Evolutionary conservation across 2,329 filamentous ascomycete species (phyloP).

Genomic region (Hypomyces rosellus): DNA sequence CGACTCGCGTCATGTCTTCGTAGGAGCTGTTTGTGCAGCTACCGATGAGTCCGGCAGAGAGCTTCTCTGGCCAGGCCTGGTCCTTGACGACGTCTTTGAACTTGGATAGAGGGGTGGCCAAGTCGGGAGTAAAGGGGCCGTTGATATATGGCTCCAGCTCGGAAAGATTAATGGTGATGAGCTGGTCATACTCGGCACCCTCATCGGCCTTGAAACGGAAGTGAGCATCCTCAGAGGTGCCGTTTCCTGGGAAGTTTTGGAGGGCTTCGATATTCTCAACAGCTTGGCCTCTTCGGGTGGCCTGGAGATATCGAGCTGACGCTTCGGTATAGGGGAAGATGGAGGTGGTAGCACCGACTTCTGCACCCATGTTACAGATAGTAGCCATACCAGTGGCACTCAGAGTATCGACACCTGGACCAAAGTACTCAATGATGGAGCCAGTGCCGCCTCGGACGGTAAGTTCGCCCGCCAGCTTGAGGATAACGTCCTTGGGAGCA

Average conservation of each 20-base stretch:
- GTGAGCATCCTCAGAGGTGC: slow-evolving; percentile 38
- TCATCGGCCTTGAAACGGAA: slow-evolving; percentile 71
- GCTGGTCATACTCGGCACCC: slow-evolving; percentile 79
- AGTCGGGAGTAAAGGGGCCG: slow-evolving; percentile 91
- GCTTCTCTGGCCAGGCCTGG: slow-evolving; percentile 83
- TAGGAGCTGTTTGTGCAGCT: slow-evolving; percentile 99
- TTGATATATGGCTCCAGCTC: slow-evolving; percentile 93
- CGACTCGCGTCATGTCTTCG: slow-evolving; percentile 94
- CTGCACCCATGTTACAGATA: slow-evolving; percentile 80
- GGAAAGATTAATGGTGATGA: slow-evolving; percentile 86
- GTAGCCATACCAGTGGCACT: slow-evolving; percentile 94
- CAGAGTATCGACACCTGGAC: slow-evolving; percentile 79
- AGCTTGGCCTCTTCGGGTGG: slow-evolving; percentile 64
- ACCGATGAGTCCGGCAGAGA: slow-evolving; percentile 90
- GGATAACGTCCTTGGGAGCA: slow-evolving; percentile 90
- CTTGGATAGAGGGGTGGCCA: slow-evolving; percentile 84
- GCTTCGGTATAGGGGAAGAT: slow-evolving; percentile 87
- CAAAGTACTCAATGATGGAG: slow-evolving; percentile 90
- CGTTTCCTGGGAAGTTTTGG: slow-evolving; percentile 44
- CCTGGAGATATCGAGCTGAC: slow-evolving; percentile 77
- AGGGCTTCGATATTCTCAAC: slow-evolving; percentile 59
- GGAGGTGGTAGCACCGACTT: slow-evolving; percentile 92
- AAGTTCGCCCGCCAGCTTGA: slow-evolving; percentile 79
- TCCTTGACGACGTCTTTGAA: slow-evolving; percentile 80
- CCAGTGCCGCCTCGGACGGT: slow-evolving; percentile 93